Evolutionary conservation across 441 rosid species (phyloP), one percentile per base, ranked within the genome.

Genomic region (Erodium chrysanthum): DNA sequence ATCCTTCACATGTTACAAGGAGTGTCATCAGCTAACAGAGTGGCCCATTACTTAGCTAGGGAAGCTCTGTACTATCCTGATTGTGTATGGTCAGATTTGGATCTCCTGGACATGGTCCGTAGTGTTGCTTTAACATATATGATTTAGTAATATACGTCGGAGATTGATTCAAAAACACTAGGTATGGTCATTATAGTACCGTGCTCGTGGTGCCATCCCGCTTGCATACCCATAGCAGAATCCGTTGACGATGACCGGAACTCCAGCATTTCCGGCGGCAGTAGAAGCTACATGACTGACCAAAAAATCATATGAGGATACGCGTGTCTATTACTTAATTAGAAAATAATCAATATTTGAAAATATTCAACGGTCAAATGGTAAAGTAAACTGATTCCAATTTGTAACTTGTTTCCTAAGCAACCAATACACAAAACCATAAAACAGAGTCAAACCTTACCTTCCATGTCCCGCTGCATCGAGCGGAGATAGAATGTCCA

Each of bases 401-500:
- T 52, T 18, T 6, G 59, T 52, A 52, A 52, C 59, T 52, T 17
- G 59, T 52, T 52, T 18, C 23, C 23, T 7, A 52, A 18, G 59
- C 23, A 52, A 52, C 11, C 59, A 0, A 18, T 50, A 15, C 56
- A 48, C 20, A 48, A 7, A 42, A 48, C 56, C 20, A n/a, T 48
- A 15, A 48, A 14, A 31, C n/a, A n/a, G n/a, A 31, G 35, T 4
- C 2, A 20, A 52, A 52, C 59, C 56, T 35, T 65, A 86, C 98
- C 93, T 93, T 75, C 97, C 98, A 73, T 89, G 99, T 40, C 96
- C 99, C 56, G 74, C 84, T 0, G 85, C 89, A 66, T 91, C 99
- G 40, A 70, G 83, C 2, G 96, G 99, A 21, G 99, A 94, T 25
- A 88, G 86, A 17, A 89, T 80, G 75, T 89, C 96, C 15, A 89